These are phyloP conservation scores for Globisporangium polare DNA, from an alignment of 352 stramenopile genomes.

Conservation along the genomic window DNA sequence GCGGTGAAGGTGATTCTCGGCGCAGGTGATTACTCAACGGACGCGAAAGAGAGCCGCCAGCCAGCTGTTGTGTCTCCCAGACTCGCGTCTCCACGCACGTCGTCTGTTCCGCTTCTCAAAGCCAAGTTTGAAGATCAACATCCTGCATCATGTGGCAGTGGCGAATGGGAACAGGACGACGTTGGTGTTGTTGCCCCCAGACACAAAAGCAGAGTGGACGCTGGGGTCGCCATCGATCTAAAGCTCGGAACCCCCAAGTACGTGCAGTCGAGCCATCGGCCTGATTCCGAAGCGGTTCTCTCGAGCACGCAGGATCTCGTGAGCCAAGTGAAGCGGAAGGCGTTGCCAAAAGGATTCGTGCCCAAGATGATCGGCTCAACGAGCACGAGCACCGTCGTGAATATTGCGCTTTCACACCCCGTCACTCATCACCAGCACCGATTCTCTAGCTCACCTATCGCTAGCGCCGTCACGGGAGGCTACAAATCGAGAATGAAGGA, in stretches of 20 bases:
- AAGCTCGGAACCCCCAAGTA: conserved; percentile 1
- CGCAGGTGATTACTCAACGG: conserved; percentile 15
- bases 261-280: background rate
- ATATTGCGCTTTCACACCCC: conserved; percentile 15
- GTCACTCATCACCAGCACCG: conserved; percentile 18
- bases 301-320: conserved; percentile 13
- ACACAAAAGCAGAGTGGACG: background rate
- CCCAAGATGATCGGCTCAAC: conserved; percentile 18
- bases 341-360: conserved; percentile 19
- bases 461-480: conserved; percentile 10
- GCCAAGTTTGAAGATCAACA: conserved; percentile 7
- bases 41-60: conserved; percentile 22
- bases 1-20: conserved; percentile 55
- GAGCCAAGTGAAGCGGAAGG: conserved; percentile 29
- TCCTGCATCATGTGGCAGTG: background rate
- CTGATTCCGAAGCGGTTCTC: background rate
- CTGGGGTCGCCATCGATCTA: background rate
- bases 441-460: conserved; percentile 13
- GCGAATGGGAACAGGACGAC: conserved; percentile 3
- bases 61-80: conserved; percentile 18
- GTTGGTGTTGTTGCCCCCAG: background rate
- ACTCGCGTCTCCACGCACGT: conserved; percentile 18
- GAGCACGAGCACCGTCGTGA: conserved; percentile 14
- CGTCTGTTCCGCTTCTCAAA: conserved; percentile 26
- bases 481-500: conserved; percentile 32